Evolutionary conservation across 768 basidiomycete genomes (phyloP).

Genomic region (Gymnopilus dilepis): DNA sequence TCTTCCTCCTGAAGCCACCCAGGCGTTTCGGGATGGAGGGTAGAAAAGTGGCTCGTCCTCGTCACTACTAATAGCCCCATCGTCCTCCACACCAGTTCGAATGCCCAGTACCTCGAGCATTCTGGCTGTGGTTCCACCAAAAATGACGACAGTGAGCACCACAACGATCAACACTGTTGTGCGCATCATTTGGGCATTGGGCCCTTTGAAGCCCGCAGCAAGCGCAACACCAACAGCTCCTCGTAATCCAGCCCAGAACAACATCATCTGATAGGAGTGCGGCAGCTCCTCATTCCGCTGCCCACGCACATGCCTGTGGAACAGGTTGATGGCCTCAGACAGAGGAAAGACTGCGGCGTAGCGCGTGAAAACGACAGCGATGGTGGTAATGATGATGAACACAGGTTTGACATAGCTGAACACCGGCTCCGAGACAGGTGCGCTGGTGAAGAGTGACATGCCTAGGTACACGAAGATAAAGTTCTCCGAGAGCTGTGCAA

Average conservation of each 20-base stretch:
- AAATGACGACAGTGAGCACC: constrained; percentile 91
- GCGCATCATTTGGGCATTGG: constrained; percentile 87
- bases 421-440: constrained; percentile 77
- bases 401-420: constrained; percentile 92
- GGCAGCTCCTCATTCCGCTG: constrained; percentile 91
- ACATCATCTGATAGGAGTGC: constrained; percentile 99
- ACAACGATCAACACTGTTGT: constrained; percentile 96
- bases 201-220: constrained; percentile 94
- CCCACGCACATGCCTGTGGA: constrained; percentile 82
- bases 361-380: constrained; percentile 92
- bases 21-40: constrained; percentile 34
- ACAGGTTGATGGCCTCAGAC: constrained; percentile 92
- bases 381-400: constrained; percentile 90
- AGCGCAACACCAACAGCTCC: constrained; percentile 98
- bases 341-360: constrained; percentile 97
- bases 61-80: constrained; percentile 63
- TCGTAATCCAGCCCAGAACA: constrained; percentile 97
- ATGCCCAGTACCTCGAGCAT: constrained; percentile 99
- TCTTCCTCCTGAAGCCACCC: constrained; percentile 41
- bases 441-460: constrained; percentile 91
- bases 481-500: constrained; percentile 95
- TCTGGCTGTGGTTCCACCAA: constrained; percentile 95
- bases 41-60: constrained; percentile 50
- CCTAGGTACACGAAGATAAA: constrained; percentile 99
- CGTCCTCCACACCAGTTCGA: constrained; percentile 93